Evolutionary conservation across 345 rosid species (phyloP).

Genomic region (Corchorus olitorius): DNA sequence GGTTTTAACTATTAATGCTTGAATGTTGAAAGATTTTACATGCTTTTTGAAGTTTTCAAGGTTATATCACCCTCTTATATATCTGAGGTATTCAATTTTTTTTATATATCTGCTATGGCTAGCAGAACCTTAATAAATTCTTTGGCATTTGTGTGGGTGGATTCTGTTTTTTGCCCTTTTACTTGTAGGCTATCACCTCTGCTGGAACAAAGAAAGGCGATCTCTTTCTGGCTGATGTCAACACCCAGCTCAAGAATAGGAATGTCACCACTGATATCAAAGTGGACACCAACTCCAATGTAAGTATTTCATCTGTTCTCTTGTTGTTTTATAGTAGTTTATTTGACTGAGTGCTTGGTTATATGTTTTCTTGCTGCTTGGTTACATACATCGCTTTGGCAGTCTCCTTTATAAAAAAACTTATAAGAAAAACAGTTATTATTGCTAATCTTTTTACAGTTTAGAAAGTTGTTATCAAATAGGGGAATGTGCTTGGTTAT

Average conservation of each 20-base stretch:
- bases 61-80: background rate
- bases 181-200: constrained; percentile 67
- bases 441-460: background rate
- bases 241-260: constrained; percentile 85
- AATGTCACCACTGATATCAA: constrained; percentile 85
- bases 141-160: background rate
- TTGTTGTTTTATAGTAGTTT: background rate
- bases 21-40: background rate
- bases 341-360: background rate
- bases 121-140: background rate
- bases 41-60: background rate
- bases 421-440: background rate
- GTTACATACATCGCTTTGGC: background rate
- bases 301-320: constrained; percentile 32
- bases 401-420: background rate
- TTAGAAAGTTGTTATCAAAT: background rate
- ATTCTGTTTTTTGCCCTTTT: background rate
- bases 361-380: background rate
- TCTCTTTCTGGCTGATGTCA: constrained; percentile 74
- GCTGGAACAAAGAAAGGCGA: constrained; percentile 81
- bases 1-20: background rate
- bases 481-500: background rate
- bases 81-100: too few species aligned
- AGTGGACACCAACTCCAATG: constrained; percentile 86
- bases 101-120: too few species aligned